These are phyloP conservation scores for Trametes versicolor DNA, from an alignment of 1,284 basidiomycete genomes.

Conservation along the genomic window DNA sequence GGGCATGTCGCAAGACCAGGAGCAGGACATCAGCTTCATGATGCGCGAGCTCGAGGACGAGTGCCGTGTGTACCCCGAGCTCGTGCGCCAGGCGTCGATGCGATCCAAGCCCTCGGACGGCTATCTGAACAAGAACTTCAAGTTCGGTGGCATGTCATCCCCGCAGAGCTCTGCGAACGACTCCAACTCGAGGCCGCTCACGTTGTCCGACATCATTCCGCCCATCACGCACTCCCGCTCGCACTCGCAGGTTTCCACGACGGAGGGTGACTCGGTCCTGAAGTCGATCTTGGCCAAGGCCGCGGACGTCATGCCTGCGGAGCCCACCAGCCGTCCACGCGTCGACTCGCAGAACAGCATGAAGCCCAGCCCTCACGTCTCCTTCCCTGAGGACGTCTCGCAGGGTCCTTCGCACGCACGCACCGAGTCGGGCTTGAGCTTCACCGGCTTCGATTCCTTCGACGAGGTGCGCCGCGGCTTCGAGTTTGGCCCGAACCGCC, in stretches of 20 bases:
- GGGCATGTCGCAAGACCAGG: slow-evolving; percentile 36
- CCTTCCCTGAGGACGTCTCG: slow-evolving; percentile 32
- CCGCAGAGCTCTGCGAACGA: slow-evolving; percentile 37
- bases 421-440: slow-evolving; percentile 66
- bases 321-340: slow-evolving; percentile 44
- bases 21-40: slow-evolving; percentile 37
- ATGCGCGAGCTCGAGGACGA: slow-evolving; percentile 42
- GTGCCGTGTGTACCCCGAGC: slow-evolving; percentile 39
- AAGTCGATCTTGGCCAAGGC: slow-evolving; percentile 68
- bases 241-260: slow-evolving; percentile 45
- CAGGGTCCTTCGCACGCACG: slow-evolving; percentile 50
- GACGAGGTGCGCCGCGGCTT: slow-evolving; percentile 78
- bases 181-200: slow-evolving; percentile 51
- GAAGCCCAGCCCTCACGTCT: slow-evolving; percentile 43
- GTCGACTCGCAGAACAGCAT: slow-evolving; percentile 58
- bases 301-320: slow-evolving; percentile 38
- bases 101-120: slow-evolving; percentile 66
- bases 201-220: slow-evolving; percentile 79
- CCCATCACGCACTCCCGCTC: slow-evolving; percentile 60
- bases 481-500: slow-evolving; percentile 70
- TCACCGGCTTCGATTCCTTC: slow-evolving; percentile 76
- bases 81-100: slow-evolving; percentile 41
- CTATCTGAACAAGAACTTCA: slow-evolving; percentile 73
- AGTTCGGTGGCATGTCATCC: slow-evolving; percentile 69
- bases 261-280: slow-evolving; percentile 64